Evolutionary conservation across 768 basidiomycete genomes (phyloP), one percentile per base, ranked within the genome.

Genomic region (Trametes cingulata): DNA sequence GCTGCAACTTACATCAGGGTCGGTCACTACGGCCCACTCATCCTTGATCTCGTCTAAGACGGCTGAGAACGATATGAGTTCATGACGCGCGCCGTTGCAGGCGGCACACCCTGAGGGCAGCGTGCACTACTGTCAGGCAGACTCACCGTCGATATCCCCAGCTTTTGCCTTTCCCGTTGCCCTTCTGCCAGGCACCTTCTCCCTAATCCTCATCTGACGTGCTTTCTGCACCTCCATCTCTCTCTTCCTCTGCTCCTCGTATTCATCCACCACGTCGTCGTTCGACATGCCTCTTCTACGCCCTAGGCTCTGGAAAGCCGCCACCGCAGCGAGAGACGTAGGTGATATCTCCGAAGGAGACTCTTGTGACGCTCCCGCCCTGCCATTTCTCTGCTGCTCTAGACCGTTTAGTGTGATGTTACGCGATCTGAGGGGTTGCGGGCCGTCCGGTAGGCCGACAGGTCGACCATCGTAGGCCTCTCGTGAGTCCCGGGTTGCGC

Each of bases 1-100:
- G 25, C 53, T 51, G 35, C 29, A 49, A 67, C 83, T 76, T 72
- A 93, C 92, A 72, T 93, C 88, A 37, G 88, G 82, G 61, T 92
- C 84, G 55, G 88, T 85, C 33, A 94, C 87, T 68, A 93, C 88
- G 67, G 91, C 90, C 94, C 94, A 97, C 56, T 90, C 93, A 65
- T 91, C 88, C 69, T 83, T 86, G 64, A 97, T 91, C 72, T 92
- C 86, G 64, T 92, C 87, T 62, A 97, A 75, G 14, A 96, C 82
- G 62, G 90, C 93, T 95, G 64, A 1, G 45, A 36, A n/a, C 43
- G 9, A 13, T 33, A 22, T 56, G 33, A 49, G 51, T 37, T 33
- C 22, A 10, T 22, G 36, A 41, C 2, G 0, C 27, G 55, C 1
- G 27, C 25, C 10, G 46, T 17, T 19, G 12, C 19, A 37, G 10